Conservation (phyloP, 2,329 filamentous ascomycete species). For the Penicillium oxalicum region DNA sequence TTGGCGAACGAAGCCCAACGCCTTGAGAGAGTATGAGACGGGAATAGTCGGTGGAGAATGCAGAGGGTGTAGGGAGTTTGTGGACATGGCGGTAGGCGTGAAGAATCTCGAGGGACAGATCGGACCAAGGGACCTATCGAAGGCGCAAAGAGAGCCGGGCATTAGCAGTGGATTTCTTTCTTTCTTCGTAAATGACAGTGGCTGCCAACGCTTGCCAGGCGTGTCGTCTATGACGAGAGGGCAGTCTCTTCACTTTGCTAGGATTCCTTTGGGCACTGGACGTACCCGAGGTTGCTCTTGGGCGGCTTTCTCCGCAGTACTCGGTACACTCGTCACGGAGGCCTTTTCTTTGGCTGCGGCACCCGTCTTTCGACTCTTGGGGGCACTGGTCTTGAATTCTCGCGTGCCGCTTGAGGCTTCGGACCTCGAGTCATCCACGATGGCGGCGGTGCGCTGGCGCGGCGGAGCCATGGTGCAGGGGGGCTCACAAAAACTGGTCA, state of each 20-base stretch:
- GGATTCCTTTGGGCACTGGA: constrained; percentile 8
- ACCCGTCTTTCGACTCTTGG: constrained; percentile 28
- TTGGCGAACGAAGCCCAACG: constrained; percentile 42
- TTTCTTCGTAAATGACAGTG: too few species aligned
- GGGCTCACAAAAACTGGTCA: constrained; percentile 6
- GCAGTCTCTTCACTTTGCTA: neutral
- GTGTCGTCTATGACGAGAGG: neutral
- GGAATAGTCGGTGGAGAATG: constrained; percentile 42
- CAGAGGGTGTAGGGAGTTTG: constrained; percentile 40
- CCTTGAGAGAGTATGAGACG: constrained; percentile 43
- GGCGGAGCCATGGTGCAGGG: constrained; percentile 39
- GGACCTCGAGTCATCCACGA: constrained; percentile 43
- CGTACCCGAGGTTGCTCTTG: constrained; percentile 30
- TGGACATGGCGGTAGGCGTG: constrained; percentile 46
- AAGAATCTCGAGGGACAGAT: constrained; percentile 41
- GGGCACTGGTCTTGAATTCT: constrained; percentile 28
- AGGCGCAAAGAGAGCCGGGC: neutral
- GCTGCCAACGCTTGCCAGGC: too few species aligned
- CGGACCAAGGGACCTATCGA: constrained; percentile 39
- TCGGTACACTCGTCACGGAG: constrained; percentile 28
- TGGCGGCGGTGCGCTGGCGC: constrained; percentile 37
- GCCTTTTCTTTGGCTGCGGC: constrained; percentile 23
- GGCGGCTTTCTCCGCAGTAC: constrained; percentile 11
- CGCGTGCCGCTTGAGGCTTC: constrained; percentile 43
- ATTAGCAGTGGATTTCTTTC: neutral